phyloP scores from a whole-genome alignment of 805 yeast species.

The Nakazawaea populi region DNA sequence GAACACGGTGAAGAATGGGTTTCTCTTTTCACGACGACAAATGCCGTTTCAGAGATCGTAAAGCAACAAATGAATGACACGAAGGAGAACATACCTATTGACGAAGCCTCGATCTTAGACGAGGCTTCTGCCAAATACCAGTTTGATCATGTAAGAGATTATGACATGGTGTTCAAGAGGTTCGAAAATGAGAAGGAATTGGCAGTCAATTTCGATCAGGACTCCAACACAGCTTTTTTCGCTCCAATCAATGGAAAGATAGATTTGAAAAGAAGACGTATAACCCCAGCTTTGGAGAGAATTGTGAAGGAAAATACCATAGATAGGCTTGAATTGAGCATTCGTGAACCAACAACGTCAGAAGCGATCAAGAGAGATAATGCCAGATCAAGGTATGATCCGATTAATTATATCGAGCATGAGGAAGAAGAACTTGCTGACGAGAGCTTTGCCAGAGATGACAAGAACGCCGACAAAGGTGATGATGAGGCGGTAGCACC shows the following conservation, averaged over 20 bases:
- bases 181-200: slow-evolving; percentile 54
- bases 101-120: slow-evolving; percentile 32
- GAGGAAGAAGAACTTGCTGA: slow-evolving; percentile 33
- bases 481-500: too few species aligned
- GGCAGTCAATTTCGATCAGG: slow-evolving; percentile 55
- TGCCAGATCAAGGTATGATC: slow-evolving; percentile 65
- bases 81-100: slow-evolving; percentile 38
- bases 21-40: slow-evolving; percentile 52
- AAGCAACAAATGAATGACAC: slow-evolving; percentile 38
- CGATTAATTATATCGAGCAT: slow-evolving; percentile 67
- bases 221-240: slow-evolving; percentile 57
- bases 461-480: background rate
- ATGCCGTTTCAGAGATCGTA: slow-evolving; percentile 24
- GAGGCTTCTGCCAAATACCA: slow-evolving; percentile 40
- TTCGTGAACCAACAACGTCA: slow-evolving; percentile 68
- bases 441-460: slow-evolving; percentile 11
- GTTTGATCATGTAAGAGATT: slow-evolving; percentile 68
- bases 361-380: slow-evolving; percentile 67
- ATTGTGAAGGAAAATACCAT: slow-evolving; percentile 50
- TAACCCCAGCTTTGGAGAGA: slow-evolving; percentile 51
- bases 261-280: slow-evolving; percentile 81
- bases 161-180: slow-evolving; percentile 58
- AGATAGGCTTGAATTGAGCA: slow-evolving; percentile 54
- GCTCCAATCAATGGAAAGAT: slow-evolving; percentile 74
- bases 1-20: slow-evolving; percentile 74